Conservation (phyloP, 2,329 filamentous ascomycete genomes). For the Alternaria incomplexa region DNA sequence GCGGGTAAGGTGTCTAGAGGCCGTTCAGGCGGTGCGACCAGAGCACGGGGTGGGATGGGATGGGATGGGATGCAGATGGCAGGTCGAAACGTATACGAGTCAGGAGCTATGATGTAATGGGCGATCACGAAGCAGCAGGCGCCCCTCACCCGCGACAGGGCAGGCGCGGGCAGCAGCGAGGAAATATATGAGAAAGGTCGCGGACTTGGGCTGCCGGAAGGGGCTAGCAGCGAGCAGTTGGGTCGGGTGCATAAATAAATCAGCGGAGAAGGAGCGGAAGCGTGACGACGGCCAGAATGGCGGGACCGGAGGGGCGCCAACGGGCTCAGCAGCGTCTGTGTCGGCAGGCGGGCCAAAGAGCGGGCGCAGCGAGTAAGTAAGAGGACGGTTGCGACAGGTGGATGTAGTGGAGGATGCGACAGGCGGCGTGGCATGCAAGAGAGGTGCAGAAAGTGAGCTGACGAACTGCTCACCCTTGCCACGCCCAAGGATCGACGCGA, state of each 20-base stretch:
- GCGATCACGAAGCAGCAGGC: neutral
- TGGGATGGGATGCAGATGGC: slow-evolving; percentile 5
- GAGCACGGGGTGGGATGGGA: slow-evolving; percentile 15
- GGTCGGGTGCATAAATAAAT: neutral
- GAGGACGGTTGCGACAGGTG: neutral
- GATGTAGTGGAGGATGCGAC: neutral
- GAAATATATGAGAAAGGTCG: neutral
- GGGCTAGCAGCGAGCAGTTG: slow-evolving; percentile 5
- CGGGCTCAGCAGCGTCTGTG: neutral
- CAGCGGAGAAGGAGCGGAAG: neutral
- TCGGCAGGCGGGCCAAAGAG: neutral
- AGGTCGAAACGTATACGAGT: slow-evolving; percentile 3
- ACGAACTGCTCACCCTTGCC: neutral
- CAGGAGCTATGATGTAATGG: slow-evolving; percentile 13
- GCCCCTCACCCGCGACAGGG: neutral
- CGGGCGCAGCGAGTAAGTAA: neutral
- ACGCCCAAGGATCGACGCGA: slow-evolving; percentile 1
- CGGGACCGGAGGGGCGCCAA: neutral
- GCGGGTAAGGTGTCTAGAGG: slow-evolving; percentile 22
- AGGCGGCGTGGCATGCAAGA: neutral
- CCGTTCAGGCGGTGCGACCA: slow-evolving; percentile 14
- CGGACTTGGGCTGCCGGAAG: slow-evolving; percentile 2
- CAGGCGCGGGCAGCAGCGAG: neutral
- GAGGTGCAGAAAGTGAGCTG: neutral
- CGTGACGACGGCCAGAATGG: slow-evolving; percentile 2